phyloP scores from a whole-genome alignment of 345 rosid species.

The Bruguiera parviflora region DNA sequence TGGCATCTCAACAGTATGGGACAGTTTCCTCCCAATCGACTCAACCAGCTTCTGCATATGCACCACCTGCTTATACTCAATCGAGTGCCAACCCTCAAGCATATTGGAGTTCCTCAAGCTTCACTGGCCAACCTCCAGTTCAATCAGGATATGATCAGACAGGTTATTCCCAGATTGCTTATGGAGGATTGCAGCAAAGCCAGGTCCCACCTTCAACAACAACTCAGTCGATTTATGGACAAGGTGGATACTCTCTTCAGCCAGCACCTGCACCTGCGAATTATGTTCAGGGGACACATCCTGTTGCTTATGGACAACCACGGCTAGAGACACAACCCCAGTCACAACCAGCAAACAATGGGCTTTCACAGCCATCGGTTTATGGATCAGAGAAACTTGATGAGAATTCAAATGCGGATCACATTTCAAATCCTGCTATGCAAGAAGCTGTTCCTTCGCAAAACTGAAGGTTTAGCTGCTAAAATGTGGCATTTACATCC shows the following conservation, averaged over 20 bases:
- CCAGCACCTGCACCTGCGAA: slow-evolving; percentile 12
- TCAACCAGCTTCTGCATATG: slow-evolving; percentile 15
- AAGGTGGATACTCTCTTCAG: slow-evolving; percentile 21
- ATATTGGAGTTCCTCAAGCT: slow-evolving; percentile 19
- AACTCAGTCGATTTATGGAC: slow-evolving; percentile 19
- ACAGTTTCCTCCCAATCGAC: slow-evolving; percentile 15
- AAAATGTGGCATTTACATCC: background rate
- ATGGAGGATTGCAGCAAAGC: slow-evolving; percentile 12
- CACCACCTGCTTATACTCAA: slow-evolving; percentile 17
- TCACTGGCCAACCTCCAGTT: slow-evolving; percentile 4
- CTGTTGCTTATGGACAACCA: slow-evolving; percentile 9
- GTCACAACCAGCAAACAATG: slow-evolving; percentile 15
- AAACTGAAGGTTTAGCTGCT: slow-evolving; percentile 2
- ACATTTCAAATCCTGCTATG: slow-evolving; percentile 4
- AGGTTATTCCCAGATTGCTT: slow-evolving; percentile 15
- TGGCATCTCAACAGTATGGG: slow-evolving; percentile 12
- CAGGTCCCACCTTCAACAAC: slow-evolving; percentile 4
- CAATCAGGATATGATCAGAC: slow-evolving; percentile 27
- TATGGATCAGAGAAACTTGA: slow-evolving; percentile 18
- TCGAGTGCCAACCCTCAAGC: slow-evolving; percentile 10
- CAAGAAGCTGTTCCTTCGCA: slow-evolving; percentile 16
- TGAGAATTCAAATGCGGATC: background rate
- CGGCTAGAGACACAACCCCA: slow-evolving; percentile 1
- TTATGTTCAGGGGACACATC: slow-evolving; percentile 7
- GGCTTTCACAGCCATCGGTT: slow-evolving; percentile 8